A percentile compares a stretch with the other conserved stretches of the same genome.
Evolutionary conservation across 2,329 filamentous ascomycete genomes (phyloP).

Genomic region (Sclerotinia nivalis): DNA sequence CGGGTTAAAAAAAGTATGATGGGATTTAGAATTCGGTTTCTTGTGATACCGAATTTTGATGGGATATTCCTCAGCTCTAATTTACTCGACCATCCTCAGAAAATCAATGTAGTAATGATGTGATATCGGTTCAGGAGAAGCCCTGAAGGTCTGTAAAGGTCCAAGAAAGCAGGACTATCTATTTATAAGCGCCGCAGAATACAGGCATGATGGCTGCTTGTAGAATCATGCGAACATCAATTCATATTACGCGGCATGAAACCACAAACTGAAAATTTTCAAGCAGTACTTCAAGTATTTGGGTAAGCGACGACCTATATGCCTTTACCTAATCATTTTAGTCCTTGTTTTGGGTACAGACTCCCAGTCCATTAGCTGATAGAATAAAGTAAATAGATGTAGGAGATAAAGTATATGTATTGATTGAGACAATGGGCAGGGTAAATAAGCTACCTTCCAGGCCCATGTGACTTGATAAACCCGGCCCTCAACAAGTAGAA

Average conservation of each 20-base stretch:
- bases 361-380: no score
- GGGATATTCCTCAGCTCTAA: background rate
- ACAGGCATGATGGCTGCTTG: conserved; percentile 6
- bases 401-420: no score
- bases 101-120: background rate
- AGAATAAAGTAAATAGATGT: no score
- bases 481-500: no score
- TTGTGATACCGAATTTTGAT: background rate
- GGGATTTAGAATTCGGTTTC: background rate
- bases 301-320: background rate
- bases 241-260: background rate
- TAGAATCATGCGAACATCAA: background rate
- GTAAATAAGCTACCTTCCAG: no score
- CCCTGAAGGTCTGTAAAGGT: background rate
- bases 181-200: no score
- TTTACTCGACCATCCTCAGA: background rate
- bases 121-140: background rate
- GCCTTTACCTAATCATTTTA: no score
- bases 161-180: no score
- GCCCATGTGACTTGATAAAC: no score
- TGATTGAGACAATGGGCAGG: no score
- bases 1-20: background rate
- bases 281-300: background rate
- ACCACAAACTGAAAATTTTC: no score
- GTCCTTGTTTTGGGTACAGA: no score